phyloP scores from a whole-genome alignment of 805 yeast species.

The Hanseniaspora valbyensis region DNA sequence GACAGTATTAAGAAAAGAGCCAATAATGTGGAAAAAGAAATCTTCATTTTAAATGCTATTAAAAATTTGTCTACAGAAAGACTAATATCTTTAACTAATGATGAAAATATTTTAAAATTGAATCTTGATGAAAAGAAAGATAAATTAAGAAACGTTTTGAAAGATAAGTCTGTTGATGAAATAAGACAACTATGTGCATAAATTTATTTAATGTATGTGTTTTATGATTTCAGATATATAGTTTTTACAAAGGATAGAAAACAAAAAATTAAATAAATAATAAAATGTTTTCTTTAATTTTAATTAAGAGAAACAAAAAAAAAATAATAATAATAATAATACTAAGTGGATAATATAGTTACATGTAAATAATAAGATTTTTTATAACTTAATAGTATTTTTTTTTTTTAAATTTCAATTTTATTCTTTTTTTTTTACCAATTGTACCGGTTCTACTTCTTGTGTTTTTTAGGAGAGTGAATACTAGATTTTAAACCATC shows the following conservation, averaged over 20 bases:
- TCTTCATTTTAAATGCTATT: not conserved
- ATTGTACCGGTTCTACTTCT: constrained; percentile 2
- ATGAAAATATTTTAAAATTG: not conserved
- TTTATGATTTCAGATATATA: too few relatives aligned
- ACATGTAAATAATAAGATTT: not conserved
- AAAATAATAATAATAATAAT: too few relatives aligned
- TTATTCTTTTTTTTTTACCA: not conserved
- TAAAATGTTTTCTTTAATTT: too few relatives aligned
- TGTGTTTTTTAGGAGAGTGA: not conserved
- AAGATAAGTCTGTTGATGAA: constrained; percentile 5
- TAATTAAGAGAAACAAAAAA: too few relatives aligned
- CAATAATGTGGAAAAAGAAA: not conserved
- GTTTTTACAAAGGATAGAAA: too few relatives aligned
- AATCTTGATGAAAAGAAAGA: constrained; percentile 4
- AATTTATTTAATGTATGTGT: not conserved
- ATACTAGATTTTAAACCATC: not conserved
- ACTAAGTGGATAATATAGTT: too few relatives aligned
- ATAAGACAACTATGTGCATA: constrained; percentile 1
- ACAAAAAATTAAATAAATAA: too few relatives aligned
- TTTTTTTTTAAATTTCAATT: not conserved
- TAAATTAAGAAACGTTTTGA: not conserved
- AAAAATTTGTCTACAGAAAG: constrained; percentile 1
- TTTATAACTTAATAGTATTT: not conserved
- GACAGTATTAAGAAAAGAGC: not conserved
- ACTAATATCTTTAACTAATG: not conserved